phyloP scores from a whole-genome alignment of 2,329 filamentous ascomycete genomes.

The Trichoderma aggressivum region DNA sequence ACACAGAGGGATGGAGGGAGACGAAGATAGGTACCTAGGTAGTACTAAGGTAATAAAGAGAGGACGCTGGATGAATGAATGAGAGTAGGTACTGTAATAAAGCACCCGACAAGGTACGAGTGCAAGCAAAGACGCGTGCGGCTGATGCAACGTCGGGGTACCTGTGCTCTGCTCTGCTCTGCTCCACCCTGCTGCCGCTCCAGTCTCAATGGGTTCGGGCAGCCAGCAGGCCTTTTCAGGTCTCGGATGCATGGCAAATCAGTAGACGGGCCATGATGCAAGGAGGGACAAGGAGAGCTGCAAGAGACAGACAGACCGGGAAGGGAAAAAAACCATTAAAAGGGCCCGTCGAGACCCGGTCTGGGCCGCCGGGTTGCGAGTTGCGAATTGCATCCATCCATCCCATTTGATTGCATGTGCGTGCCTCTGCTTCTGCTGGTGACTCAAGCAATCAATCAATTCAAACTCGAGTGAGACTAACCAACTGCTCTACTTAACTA shows the following conservation, averaged over 20 bases:
- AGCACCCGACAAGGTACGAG: too few relatives aligned
- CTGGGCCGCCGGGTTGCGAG: not conserved
- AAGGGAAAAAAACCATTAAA: not conserved
- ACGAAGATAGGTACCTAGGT: too few relatives aligned
- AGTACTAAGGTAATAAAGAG: too few relatives aligned
- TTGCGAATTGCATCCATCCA: not conserved
- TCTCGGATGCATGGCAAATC: slow-evolving; percentile 10
- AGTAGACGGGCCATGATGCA: slow-evolving; percentile 8
- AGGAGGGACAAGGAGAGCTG: slow-evolving; percentile 6
- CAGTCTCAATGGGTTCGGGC: not conserved
- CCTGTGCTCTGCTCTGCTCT: not conserved
- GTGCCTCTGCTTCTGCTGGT: not conserved
- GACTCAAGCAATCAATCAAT: slow-evolving; percentile 1
- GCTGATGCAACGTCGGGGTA: slow-evolving; percentile 16
- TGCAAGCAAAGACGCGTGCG: slow-evolving; percentile 6
- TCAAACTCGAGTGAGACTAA: not conserved
- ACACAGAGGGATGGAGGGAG: too few relatives aligned
- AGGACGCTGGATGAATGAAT: too few relatives aligned
- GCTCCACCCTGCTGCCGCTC: not conserved
- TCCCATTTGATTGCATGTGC: not conserved
- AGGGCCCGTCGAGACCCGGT: not conserved
- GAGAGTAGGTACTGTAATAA: not conserved
- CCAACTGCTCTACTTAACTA: too few relatives aligned
- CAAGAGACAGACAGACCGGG: not conserved
- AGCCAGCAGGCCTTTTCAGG: slow-evolving; percentile 11